Conservation (phyloP, 2,329 filamentous ascomycete species). For the Trichoderma hamatum region DNA sequence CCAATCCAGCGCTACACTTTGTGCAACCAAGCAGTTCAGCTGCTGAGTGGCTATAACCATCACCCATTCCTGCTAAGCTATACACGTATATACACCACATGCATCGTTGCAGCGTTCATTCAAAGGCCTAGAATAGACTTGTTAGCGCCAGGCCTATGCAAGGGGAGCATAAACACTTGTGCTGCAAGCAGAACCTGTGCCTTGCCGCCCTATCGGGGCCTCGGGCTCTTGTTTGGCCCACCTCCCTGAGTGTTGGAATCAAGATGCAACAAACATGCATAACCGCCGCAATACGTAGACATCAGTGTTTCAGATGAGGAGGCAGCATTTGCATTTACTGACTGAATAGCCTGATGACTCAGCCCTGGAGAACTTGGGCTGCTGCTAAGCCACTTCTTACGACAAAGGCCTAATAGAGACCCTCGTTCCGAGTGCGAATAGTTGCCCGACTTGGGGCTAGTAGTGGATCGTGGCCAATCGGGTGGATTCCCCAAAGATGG, state of each 20-base stretch:
- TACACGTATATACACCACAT: not conserved
- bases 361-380: not conserved
- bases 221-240: not conserved
- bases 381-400: not conserved
- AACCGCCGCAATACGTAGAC: not conserved
- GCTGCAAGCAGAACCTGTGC: constrained; percentile 1
- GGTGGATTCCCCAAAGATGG: not conserved
- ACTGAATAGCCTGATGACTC: not conserved
- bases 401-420: not conserved
- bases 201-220: not conserved
- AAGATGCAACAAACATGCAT: not conserved
- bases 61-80: not conserved
- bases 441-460: not conserved
- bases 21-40: not conserved
- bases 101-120: not conserved
- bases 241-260: not conserved
- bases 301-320: not conserved
- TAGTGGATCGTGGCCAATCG: not conserved
- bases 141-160: not conserved
- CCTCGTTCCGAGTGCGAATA: not conserved
- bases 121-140: not conserved
- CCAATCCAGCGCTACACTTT: not conserved
- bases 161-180: constrained; percentile 8
- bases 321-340: not conserved
- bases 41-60: not conserved